phyloP scores from a whole-genome alignment of 208 protist species.

The Acanthamoeba royreba region DNA sequence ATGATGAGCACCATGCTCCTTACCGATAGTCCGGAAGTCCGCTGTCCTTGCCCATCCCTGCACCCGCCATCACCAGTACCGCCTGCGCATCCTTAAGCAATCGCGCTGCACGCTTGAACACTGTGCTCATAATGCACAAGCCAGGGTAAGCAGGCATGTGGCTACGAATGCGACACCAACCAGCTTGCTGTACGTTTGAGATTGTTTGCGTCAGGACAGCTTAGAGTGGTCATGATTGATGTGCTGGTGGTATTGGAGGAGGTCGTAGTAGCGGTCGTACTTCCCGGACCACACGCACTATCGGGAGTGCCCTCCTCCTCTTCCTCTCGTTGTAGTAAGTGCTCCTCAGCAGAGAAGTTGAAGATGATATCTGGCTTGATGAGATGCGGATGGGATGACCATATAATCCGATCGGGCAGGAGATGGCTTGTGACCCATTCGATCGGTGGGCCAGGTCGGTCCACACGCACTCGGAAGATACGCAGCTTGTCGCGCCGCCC shows the following conservation, averaged over 20 bases:
- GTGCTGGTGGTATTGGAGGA: not conserved
- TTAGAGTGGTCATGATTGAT: not conserved
- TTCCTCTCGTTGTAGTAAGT: not conserved
- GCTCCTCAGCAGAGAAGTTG: not conserved
- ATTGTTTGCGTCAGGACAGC: not conserved
- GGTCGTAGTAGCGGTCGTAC: not conserved
- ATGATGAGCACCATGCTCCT: too few species aligned
- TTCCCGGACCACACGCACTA: too few species aligned
- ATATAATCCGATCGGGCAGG: not conserved
- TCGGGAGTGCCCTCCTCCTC: too few species aligned
- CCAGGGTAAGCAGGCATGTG: not conserved
- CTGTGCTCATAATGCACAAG: not conserved
- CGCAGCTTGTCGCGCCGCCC: not conserved
- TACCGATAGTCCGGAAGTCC: not conserved
- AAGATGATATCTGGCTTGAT: not conserved
- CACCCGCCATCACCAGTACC: not conserved
- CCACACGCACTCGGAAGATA: not conserved
- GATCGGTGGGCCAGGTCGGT: not conserved
- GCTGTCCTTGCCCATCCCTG: not conserved
- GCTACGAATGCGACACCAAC: not conserved
- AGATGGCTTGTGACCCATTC: not conserved
- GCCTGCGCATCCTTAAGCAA: not conserved
- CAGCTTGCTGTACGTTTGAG: not conserved
- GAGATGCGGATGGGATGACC: not conserved
- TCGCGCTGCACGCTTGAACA: not conserved